These are phyloP conservation scores for Rhodotorula sp. DNA, from an alignment of 1,284 basidiomycete genomes.

Conservation along the genomic window DNA sequence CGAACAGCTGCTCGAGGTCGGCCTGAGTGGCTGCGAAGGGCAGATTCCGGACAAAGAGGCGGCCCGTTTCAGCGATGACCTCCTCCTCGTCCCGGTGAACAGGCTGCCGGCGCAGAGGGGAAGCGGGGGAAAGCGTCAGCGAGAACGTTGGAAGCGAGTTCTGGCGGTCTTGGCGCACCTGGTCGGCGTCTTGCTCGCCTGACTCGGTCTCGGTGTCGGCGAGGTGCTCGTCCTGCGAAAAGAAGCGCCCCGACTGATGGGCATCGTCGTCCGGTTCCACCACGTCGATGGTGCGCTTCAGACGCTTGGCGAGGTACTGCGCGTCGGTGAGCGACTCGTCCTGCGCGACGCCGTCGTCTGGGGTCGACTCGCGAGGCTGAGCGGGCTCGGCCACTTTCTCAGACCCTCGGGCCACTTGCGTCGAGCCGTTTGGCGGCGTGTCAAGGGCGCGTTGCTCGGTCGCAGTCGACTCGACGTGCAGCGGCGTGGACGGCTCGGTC, in stretches of 20 bases:
- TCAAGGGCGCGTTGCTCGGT: too few species aligned
- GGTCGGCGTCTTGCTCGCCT: background rate
- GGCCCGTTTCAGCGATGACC: constrained; percentile 65
- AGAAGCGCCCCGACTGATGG: background rate
- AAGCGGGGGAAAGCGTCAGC: too few species aligned
- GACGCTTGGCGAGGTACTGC: constrained; percentile 50
- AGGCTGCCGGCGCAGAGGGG: too few species aligned
- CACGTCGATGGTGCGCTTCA: constrained; percentile 46
- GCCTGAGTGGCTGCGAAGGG: constrained; percentile 75
- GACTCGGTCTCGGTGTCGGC: background rate
- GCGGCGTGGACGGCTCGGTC: too few species aligned
- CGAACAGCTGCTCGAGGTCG: constrained; percentile 69
- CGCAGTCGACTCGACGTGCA: too few species aligned
- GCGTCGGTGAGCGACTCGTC: constrained; percentile 43
- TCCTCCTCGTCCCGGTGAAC: background rate
- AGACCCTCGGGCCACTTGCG: too few species aligned
- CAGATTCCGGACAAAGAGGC: constrained; percentile 88
- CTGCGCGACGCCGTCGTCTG: constrained; percentile 35
- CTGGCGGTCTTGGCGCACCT: too few species aligned
- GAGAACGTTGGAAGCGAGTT: too few species aligned
- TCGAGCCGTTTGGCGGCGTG: too few species aligned
- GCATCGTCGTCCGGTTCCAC: constrained; percentile 45
- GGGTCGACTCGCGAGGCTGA: constrained; percentile 7
- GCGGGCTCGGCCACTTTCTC: background rate
- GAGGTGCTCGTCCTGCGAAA: constrained; percentile 1